These are phyloP conservation scores for Trametes versicolor DNA, from an alignment of 1,284 basidiomycete genomes.

Conservation along the genomic window DNA sequence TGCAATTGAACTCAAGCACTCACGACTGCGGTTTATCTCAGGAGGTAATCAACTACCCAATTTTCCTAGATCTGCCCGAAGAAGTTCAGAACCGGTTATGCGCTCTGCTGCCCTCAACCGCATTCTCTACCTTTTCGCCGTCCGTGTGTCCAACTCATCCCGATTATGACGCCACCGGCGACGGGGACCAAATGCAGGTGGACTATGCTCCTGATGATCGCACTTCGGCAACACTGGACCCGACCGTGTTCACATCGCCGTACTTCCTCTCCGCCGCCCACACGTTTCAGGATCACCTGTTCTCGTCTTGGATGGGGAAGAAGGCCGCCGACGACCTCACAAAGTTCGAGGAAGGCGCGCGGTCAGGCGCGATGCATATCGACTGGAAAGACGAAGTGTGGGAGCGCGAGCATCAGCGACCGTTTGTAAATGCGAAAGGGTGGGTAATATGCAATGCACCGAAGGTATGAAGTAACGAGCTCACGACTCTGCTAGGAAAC, in stretches of 20 bases:
- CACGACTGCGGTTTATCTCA: conserved; percentile 35
- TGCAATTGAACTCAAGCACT: background rate
- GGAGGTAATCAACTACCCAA: conserved; percentile 61
- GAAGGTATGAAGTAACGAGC: background rate
- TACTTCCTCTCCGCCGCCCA: conserved; percentile 63
- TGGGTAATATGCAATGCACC: background rate
- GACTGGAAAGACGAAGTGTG: conserved; percentile 72
- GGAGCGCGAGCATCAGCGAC: conserved; percentile 52
- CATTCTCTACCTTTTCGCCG: conserved; percentile 52
- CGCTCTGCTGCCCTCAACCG: conserved; percentile 59
- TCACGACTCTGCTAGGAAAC: conserved; percentile 13
- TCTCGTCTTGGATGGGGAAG: conserved; percentile 58
- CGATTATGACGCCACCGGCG: conserved; percentile 30
- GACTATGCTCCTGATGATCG: conserved; percentile 27
- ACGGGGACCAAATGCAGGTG: conserved; percentile 41
- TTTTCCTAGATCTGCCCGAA: conserved; percentile 58
- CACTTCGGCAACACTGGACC: conserved; percentile 46
- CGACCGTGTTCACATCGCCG: conserved; percentile 57
- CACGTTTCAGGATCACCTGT: conserved; percentile 69
- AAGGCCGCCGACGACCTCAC: conserved; percentile 53
- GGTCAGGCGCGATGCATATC: conserved; percentile 56
- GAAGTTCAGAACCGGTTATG: conserved; percentile 54
- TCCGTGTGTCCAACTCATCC: conserved; percentile 54
- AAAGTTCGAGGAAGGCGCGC: conserved; percentile 53
- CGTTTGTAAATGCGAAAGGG: conserved; percentile 29